Base-by-base conservation (phyloP, 352 stramenopile genomes). In the Pythium brassicae region DNA sequence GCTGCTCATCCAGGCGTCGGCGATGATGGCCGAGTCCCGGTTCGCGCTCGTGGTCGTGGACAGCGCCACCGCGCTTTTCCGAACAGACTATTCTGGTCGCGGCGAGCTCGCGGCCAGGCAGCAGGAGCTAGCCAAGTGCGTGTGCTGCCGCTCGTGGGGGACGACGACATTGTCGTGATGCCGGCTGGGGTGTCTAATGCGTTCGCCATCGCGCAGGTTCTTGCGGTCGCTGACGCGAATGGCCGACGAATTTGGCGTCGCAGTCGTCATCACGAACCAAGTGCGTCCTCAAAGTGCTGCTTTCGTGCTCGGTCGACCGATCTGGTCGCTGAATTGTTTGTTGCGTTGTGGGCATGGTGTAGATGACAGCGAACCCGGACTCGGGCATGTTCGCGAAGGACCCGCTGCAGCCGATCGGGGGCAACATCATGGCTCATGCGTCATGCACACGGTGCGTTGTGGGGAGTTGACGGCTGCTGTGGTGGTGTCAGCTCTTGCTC, bases 241-340 rank as follows among this genome's bases (percentile, higher is more conserved):
- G 76, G 89, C 94, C 0, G 97, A 99, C 64, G 97, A 99, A 70
- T 99, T 99, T 72, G 97, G 97, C n/a, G 96, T 99, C 37, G 97
- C 97, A 10, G 89, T 94, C 22, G 85, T 94, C 25, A 93, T 93
- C 57, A 92, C 86, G 37, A 95, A 95, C 59, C 86, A 94, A 72
- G 86, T 92, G 53, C 23, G 61, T 35, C 7, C 14, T 47, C 15
- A 6, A 45, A 8, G 20, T 40, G 29, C 17, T 12, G 5, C 10
- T 39, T 12, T 9, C 15, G 17, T 22, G 15, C 19, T 40, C 12
- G 19, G 19, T 20, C 45, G 45, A 34, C 25, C 0, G 2, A 50
- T 9, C 14, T 23, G 45, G 10, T 12, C 26, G 6, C 11, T 23
- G 6, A 25, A 17, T 55, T 15, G 22, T 11, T 7, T 20, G 19